A percentile compares a stretch with the other conserved stretches of the same genome.
phyloP scores from a whole-genome alignment of 2,329 filamentous ascomycete species.

The Hypoxylon sp. region DNA sequence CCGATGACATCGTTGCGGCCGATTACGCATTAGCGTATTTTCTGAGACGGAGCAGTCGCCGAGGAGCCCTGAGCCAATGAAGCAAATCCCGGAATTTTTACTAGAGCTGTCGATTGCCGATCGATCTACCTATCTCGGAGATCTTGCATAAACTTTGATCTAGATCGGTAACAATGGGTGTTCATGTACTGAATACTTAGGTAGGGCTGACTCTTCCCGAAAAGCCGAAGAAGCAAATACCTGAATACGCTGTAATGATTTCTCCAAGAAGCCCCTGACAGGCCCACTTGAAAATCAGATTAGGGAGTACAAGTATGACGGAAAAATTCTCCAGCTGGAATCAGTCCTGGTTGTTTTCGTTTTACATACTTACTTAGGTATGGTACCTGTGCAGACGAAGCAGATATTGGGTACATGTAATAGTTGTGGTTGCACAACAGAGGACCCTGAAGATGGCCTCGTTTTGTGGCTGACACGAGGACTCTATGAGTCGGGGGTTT shows the following conservation, averaged over 20 bases:
- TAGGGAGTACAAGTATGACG: not conserved
- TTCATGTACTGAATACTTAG: not conserved
- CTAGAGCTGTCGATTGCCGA: constrained; percentile 37
- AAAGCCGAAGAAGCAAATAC: constrained; percentile 17
- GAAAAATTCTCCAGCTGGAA: constrained; percentile 7
- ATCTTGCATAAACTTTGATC: constrained; percentile 32
- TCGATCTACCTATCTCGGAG: constrained; percentile 29
- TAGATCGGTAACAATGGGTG: constrained; percentile 25
- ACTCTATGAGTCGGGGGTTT: not conserved
- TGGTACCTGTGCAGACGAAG: not conserved
- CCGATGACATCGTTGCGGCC: constrained; percentile 27
- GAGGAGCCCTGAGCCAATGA: constrained; percentile 26
- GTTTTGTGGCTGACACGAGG: constrained; percentile 16
- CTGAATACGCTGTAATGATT: constrained; percentile 5
- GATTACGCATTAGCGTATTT: constrained; percentile 32
- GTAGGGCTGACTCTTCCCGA: constrained; percentile 35
- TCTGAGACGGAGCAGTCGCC: constrained; percentile 20
- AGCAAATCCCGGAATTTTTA: constrained; percentile 23
- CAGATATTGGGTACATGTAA: not conserved
- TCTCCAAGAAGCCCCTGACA: not conserved
- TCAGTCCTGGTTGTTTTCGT: not conserved
- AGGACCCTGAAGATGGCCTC: constrained; percentile 25
- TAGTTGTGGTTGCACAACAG: constrained; percentile 22
- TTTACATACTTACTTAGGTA: not conserved
- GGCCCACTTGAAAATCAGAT: not conserved